These are phyloP conservation scores for Arthrobotrys conoides DNA, from an alignment of 2,329 filamentous ascomycete genomes.

Conservation along the genomic window DNA sequence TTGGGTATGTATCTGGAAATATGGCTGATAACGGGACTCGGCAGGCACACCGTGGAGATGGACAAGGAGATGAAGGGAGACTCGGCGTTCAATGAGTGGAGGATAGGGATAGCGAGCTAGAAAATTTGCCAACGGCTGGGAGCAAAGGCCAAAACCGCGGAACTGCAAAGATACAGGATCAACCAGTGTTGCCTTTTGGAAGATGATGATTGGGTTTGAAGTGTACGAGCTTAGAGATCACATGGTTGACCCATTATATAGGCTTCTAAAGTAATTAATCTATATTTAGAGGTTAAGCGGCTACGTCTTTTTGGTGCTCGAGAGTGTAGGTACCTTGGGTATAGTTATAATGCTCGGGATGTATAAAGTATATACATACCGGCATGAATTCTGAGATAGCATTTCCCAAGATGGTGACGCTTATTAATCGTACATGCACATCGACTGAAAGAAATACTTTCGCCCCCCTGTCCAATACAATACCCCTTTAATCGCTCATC, in stretches of 20 bases:
- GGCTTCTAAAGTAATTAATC: background rate
- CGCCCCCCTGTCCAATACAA: background rate
- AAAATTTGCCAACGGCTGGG: constrained; percentile 22
- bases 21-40: background rate
- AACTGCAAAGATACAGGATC: constrained; percentile 18
- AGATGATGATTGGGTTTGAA: background rate
- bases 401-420: background rate
- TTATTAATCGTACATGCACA: background rate
- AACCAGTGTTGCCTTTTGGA: constrained; percentile 1
- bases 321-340: background rate
- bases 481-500: background rate
- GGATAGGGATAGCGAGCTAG: constrained; percentile 10
- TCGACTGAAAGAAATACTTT: background rate
- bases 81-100: background rate
- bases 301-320: background rate
- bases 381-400: no score
- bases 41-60: background rate
- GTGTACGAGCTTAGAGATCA: background rate
- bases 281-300: constrained; percentile 1
- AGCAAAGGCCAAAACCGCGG: background rate
- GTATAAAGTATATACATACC: background rate
- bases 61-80: background rate
- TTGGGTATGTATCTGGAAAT: background rate
- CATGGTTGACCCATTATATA: background rate
- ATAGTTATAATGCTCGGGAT: background rate